Conservation (phyloP, 345 rosid genomes). For the Trapa bicornis region DNA sequence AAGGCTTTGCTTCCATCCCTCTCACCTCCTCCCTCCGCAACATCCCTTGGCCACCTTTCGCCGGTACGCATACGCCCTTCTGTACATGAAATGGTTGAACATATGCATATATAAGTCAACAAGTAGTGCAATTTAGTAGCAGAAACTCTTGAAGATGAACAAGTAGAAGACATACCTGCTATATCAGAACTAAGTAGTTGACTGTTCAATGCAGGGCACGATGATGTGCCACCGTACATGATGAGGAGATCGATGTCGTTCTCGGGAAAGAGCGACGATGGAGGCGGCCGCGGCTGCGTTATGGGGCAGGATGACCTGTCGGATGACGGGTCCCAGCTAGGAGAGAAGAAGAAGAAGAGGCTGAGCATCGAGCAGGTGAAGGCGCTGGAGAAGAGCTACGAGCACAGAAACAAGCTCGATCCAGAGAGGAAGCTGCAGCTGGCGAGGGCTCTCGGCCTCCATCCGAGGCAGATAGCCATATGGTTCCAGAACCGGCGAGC, state of each 20-base stretch:
- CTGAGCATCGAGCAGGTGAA: constrained; percentile 60
- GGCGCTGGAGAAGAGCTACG: constrained; percentile 66
- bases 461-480: constrained; percentile 61
- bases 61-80: not conserved
- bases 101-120: no score
- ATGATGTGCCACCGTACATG: constrained; percentile 4
- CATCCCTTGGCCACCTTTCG: constrained; percentile 4
- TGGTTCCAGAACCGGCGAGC: constrained; percentile 79
- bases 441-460: constrained; percentile 54
- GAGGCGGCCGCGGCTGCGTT: not conserved
- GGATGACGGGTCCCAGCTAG: constrained; percentile 43
- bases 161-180: no score
- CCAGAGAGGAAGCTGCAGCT: constrained; percentile 66
- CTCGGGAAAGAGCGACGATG: constrained; percentile 4
- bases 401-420: constrained; percentile 64
- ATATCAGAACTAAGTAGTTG: no score
- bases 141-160: no score
- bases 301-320: constrained; percentile 11
- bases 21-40: not conserved
- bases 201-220: not conserved
- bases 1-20: not conserved
- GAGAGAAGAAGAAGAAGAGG: constrained; percentile 66
- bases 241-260: constrained; percentile 13
- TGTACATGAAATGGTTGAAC: no score
- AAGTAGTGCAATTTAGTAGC: no score